Percentiles rank a stretch among this genome's conserved stretches.
Conservation (phyloP, 768 basidiomycete genomes). For the Scleroderma citrinum region DNA sequence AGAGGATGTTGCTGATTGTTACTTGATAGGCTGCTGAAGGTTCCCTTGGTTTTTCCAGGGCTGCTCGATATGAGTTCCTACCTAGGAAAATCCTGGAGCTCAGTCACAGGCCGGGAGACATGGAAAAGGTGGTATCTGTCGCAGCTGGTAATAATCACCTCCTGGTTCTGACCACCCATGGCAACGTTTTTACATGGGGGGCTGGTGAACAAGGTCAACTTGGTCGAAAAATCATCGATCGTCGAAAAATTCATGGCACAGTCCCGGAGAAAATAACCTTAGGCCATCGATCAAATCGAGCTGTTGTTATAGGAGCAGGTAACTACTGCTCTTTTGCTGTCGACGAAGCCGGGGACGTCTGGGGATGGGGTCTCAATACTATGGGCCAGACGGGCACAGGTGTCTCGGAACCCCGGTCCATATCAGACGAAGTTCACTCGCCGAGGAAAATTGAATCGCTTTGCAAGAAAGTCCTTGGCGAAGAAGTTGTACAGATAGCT, state of each 20-base stretch:
- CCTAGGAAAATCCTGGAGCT: constrained; percentile 58
- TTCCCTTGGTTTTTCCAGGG: constrained; percentile 75
- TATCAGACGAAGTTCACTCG: constrained; percentile 48
- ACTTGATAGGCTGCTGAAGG: constrained; percentile 62
- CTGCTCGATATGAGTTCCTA: constrained; percentile 57
- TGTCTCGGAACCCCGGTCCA: constrained; percentile 38
- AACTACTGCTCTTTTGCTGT: constrained; percentile 88
- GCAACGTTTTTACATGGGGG: constrained; percentile 85
- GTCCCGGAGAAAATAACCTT: constrained; percentile 81
- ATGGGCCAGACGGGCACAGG: constrained; percentile 77
- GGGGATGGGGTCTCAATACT: constrained; percentile 95
- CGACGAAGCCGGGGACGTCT: constrained; percentile 75
- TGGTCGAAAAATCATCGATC: constrained; percentile 83
- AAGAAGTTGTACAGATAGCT: constrained; percentile 65
- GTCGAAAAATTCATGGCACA: constrained; percentile 85
- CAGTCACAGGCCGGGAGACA: constrained; percentile 53
- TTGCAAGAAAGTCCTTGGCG: constrained; percentile 53
- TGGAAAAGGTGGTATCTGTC: constrained; percentile 67
- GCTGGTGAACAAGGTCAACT: constrained; percentile 88
- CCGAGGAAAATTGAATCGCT: constrained; percentile 64
- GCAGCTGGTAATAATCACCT: constrained; percentile 87
- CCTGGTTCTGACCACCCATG: constrained; percentile 81
- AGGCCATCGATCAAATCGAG: constrained; percentile 57
- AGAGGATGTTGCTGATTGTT: constrained; percentile 4
- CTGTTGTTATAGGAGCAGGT: constrained; percentile 73